Conservation (phyloP, 495 filamentous ascomycete genomes). For the Aspergillus sparsus region DNA sequence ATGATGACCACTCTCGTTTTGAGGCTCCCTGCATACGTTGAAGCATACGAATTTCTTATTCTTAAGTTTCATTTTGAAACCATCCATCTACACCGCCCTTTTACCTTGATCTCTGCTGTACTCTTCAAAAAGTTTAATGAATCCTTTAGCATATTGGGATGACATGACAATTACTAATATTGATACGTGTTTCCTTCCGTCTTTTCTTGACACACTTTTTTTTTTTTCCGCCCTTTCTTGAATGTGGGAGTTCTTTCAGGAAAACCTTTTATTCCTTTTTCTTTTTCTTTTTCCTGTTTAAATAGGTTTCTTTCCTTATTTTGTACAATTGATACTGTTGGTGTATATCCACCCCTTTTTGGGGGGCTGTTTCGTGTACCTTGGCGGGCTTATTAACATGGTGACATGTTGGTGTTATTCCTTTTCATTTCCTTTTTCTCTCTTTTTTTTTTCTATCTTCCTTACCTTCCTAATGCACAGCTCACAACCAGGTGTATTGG, state of each 20-base stretch:
- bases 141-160: conserved; percentile 27
- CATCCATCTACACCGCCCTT: conserved; percentile 17
- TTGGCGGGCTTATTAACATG: conserved; percentile 25
- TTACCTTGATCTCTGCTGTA: conserved; percentile 17
- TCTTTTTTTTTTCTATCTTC: conserved; percentile 1
- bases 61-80: conserved; percentile 10
- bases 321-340: conserved; percentile 26
- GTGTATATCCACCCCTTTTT: conserved; percentile 18
- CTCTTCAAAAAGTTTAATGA: conserved; percentile 23
- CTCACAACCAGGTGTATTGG: conserved; percentile 13
- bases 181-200: conserved; percentile 7
- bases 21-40: conserved; percentile 31
- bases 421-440: conserved; percentile 23
- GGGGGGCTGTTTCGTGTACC: conserved; percentile 22
- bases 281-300: conserved; percentile 1
- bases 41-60: conserved; percentile 26
- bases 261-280: not conserved
- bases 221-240: conserved; percentile 8
- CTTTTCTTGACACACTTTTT: conserved; percentile 4
- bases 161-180: conserved; percentile 22
- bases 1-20: conserved; percentile 37
- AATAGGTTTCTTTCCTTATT: conserved; percentile 13
- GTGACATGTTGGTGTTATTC: conserved; percentile 23
- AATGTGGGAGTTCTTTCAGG: conserved; percentile 14
- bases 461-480: conserved; percentile 1